Evolutionary conservation across 768 basidiomycete genomes (phyloP), one percentile per base, ranked within the genome.

Genomic region (Amanita subjunquillea): DNA sequence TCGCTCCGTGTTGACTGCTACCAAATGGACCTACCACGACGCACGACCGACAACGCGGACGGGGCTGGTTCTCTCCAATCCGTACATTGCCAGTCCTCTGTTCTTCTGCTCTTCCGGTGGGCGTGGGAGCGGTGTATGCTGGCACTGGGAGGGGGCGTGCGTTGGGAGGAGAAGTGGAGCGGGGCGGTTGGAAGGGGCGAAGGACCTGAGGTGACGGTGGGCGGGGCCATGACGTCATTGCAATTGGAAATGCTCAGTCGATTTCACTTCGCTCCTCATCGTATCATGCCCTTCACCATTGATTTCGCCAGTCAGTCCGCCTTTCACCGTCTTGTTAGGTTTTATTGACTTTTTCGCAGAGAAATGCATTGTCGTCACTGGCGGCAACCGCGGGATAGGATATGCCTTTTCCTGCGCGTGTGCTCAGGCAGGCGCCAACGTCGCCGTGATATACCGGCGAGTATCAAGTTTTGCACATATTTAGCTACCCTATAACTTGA

Each of bases 121-220:
- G 83, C 84, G 22, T 84, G 83, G 75, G 83, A 86, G 62, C 77
- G 76, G 42, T 79, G 80, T 59, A 71, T 73, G 41, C 68, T 67
- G 41, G 83, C 80, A 15, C 69, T 87, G 30, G 70, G 74, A 53
- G 65, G 67, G 51, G 69, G 62, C 41, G 32, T 32, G 6, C 32
- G 32, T 0, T 32, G 32, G 32, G 32, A 32, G 32, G 32, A 32
- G 32, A 32, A 32, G 32, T 12, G 32, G 32, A 32, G 10, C 12
- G 32, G 9, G 10, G 9, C 10, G 2, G 32, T 32, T 12, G 44
- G 8, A 10, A 17, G 36, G 66, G 77, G 78, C 22, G 51, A 27
- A 13, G 78, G 62, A n/a, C 65, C 81, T 45, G 82, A 85, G 60
- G 82, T 90, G 8, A 87, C 84, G 0, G 79, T 90, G 22, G 87